Conservation (phyloP, 371 early-diverging fungal genomes). For the Apophysomyces sp. region DNA sequence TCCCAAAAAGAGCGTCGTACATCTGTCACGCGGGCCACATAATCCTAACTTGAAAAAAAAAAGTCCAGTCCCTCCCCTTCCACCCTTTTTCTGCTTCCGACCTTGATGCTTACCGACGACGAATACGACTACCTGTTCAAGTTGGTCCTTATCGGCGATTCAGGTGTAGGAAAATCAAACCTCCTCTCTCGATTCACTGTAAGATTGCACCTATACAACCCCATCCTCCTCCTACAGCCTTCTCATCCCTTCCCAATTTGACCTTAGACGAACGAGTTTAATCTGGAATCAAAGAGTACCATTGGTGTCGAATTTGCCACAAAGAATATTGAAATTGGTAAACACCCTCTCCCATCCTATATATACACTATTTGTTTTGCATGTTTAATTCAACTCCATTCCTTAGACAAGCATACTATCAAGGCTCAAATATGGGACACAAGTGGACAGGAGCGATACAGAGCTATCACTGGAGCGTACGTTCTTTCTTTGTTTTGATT, state of each 20-base stretch:
- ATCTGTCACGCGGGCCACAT: background rate
- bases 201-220: constrained; percentile 5
- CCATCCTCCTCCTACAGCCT: background rate
- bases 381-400: background rate
- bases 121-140: constrained; percentile 55
- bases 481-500: constrained; percentile 7
- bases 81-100: constrained; percentile 2
- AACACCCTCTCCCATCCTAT: background rate
- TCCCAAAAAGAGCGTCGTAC: background rate
- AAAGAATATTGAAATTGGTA: constrained; percentile 33
- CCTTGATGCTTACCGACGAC: constrained; percentile 48
- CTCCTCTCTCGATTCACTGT: constrained; percentile 45
- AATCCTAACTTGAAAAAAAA: too few relatives aligned
- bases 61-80: background rate
- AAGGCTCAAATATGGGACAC: constrained; percentile 95
- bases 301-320: constrained; percentile 98
- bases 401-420: constrained; percentile 38
- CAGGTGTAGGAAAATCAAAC: constrained; percentile 51
- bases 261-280: constrained; percentile 95
- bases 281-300: constrained; percentile 97
- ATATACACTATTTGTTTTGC: too few relatives aligned
- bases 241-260: background rate
- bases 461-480: constrained; percentile 74
- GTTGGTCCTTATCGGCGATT: constrained; percentile 48
- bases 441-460: constrained; percentile 79